Evolutionary conservation across 2,329 filamentous ascomycete species (phyloP), one percentile per base, ranked within the genome.

Genomic region (Dichotomopilus funicola): DNA sequence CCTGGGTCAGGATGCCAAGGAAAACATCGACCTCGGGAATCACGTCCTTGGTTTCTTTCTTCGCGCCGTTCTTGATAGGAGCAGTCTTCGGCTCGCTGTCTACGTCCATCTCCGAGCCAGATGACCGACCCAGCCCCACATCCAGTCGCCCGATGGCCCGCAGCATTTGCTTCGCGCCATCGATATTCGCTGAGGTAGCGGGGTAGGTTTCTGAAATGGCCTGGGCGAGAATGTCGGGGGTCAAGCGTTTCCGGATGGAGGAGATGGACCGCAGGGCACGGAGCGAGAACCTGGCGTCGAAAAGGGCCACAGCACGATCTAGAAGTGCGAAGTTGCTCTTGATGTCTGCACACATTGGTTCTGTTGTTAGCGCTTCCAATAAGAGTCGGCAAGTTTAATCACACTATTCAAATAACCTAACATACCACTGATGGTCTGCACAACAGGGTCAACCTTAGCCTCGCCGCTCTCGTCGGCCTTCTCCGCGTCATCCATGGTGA

Each of bases 261-360:
- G 94, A 96, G 75, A 97, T 95, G 65, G 91, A 95, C 67, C 94
- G 88, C 61, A 99, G 82, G 59, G 94, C 94, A 69, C 94, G 85
- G 61, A 99, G 87, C 55, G 92, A 90, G 75, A 96, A 99, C 77
- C 94, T 86, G 57, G 91, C 85, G 74, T 99, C 94, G 72, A 97
- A 99, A 66, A 95, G 84, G 62, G 86, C 80, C 62, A 99, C 92
- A 63, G 91, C 94, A 67, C 91, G 88, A 68, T 96, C 91, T 68
- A 99, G 81, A 62, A 99, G 81, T 51, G 84, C 83, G 70, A 96
- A 96, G 75, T 95, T 96, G 79, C 83, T 86, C 75, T 91, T 94
- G 76, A 99, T 95, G 72, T 96, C 94, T 97, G 69, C 55, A 51
- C 33, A 13, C 9, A 31, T 2, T 5, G 11, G 38, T 27, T 7